Evolutionary conservation across 1,139 yeast genomes (phyloP).

Genomic region (Candida sp.): DNA sequence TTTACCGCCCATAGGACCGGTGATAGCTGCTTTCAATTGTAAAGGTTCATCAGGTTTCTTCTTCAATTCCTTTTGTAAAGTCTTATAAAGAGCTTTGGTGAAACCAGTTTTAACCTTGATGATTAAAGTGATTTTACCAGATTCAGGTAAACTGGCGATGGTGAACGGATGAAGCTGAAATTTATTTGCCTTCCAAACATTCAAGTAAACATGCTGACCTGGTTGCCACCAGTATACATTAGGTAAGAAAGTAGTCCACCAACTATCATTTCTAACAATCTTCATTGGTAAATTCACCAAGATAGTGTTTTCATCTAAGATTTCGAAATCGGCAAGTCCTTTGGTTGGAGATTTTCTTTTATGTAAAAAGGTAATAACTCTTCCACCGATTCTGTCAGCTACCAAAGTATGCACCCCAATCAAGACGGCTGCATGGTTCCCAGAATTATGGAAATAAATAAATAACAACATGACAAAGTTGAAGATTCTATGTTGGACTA

Average conservation of each 20-base stretch:
- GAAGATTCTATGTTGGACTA: conserved; percentile 41
- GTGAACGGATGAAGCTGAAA: conserved; percentile 50
- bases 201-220: conserved; percentile 45
- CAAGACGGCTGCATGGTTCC: conserved; percentile 30
- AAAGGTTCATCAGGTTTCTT: conserved; percentile 6
- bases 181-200: conserved; percentile 31
- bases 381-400: conserved; percentile 33
- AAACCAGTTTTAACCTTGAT: conserved; percentile 42
- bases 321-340: conserved; percentile 32
- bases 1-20: conserved; percentile 46
- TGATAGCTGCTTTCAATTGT: conserved; percentile 27
- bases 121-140: conserved; percentile 37
- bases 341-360: conserved; percentile 34
- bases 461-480: conserved; percentile 43
- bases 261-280: conserved; percentile 11
- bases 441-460: conserved; percentile 40
- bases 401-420: conserved; percentile 45
- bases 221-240: conserved; percentile 42
- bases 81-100: conserved; percentile 31
- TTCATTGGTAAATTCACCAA: conserved; percentile 32
- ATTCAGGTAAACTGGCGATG: conserved; percentile 33
- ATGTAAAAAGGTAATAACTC: conserved; percentile 29
- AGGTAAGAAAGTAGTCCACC: conserved; percentile 33
- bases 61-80: conserved; percentile 12
- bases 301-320: conserved; percentile 40